These are phyloP conservation scores for Trichoderma cornu-damae DNA, from an alignment of 2,329 filamentous ascomycete genomes.

Conservation along the genomic window DNA sequence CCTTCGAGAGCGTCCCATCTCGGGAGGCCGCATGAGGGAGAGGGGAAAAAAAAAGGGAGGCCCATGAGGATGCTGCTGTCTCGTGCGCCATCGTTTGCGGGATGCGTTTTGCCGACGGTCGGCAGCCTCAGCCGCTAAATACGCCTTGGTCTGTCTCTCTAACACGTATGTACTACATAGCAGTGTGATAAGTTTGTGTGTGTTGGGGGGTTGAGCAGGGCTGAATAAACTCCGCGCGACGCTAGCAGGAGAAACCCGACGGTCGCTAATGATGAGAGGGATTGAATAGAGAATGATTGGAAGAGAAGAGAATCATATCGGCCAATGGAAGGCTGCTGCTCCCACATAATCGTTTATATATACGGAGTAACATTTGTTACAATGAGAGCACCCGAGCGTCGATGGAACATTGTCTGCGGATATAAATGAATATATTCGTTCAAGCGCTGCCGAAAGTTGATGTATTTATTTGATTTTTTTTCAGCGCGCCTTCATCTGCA, in stretches of 20 bases:
- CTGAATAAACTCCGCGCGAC: slow-evolving; percentile 7
- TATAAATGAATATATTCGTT: background rate
- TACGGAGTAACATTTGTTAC: too few relatives aligned
- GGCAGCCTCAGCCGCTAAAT: slow-evolving; percentile 9
- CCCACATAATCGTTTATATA: too few relatives aligned
- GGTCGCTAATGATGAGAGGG: background rate
- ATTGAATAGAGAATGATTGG: slow-evolving; percentile 3
- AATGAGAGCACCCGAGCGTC: background rate
- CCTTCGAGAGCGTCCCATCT: background rate
- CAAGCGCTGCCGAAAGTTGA: too few relatives aligned
- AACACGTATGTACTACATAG: background rate
- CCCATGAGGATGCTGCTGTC: background rate
- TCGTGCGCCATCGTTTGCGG: background rate
- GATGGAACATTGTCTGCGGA: background rate
- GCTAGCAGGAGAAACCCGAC: slow-evolving; percentile 3
- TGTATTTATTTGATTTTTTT: too few relatives aligned
- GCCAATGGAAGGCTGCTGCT: background rate
- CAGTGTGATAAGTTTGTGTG: too few relatives aligned
- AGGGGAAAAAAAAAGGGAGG: too few relatives aligned
- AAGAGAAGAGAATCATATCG: background rate
- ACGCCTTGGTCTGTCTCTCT: background rate
- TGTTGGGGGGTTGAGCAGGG: background rate
- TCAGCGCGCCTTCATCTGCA: background rate
- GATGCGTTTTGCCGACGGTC: slow-evolving; percentile 14
- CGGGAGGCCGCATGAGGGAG: background rate